A percentile compares a stretch with the other conserved stretches of the same genome.
These are phyloP conservation scores for Lentinula novae-zelandiae DNA, from an alignment of 1,284 basidiomycete genomes.

Conservation along the genomic window DNA sequence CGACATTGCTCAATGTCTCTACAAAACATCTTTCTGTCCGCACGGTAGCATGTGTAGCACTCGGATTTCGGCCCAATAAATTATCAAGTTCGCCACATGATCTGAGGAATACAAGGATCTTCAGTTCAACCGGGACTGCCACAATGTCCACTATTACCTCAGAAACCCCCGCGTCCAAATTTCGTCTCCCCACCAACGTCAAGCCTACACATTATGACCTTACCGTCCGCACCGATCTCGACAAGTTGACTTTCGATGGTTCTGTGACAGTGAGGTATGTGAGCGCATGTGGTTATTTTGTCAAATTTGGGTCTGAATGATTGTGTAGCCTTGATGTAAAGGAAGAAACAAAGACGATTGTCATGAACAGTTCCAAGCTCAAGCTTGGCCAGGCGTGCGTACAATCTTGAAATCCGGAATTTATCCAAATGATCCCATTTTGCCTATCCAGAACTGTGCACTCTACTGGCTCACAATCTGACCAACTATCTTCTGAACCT, in stretches of 20 bases:
- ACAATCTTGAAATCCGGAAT: background rate
- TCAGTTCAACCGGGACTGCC: background rate
- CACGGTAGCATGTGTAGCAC: background rate
- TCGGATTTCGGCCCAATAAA: background rate
- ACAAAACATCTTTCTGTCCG: background rate
- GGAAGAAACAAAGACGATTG: conserved; percentile 61
- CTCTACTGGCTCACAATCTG: conserved; percentile 52
- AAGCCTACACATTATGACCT: conserved; percentile 83
- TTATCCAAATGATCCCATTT: background rate
- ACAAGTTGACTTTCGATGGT: conserved; percentile 72
- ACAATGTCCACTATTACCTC: conserved; percentile 15
- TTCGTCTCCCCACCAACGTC: conserved; percentile 75
- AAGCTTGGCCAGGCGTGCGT: conserved; percentile 61
- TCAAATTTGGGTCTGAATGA: background rate
- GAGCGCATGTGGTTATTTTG: background rate
- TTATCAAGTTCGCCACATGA: conserved; percentile 6
- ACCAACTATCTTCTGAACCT: conserved; percentile 44
- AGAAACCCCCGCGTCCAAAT: conserved; percentile 35
- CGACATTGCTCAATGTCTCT: background rate
- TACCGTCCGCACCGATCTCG: conserved; percentile 81
- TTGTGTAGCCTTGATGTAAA: conserved; percentile 64
- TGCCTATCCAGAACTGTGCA: conserved; percentile 44
- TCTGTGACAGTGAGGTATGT: conserved; percentile 70
- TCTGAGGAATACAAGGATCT: background rate
- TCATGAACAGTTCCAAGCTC: conserved; percentile 73